phyloP scores from a whole-genome alignment of 116 monocot species.

The Trichopus zeylanicus region DNA sequence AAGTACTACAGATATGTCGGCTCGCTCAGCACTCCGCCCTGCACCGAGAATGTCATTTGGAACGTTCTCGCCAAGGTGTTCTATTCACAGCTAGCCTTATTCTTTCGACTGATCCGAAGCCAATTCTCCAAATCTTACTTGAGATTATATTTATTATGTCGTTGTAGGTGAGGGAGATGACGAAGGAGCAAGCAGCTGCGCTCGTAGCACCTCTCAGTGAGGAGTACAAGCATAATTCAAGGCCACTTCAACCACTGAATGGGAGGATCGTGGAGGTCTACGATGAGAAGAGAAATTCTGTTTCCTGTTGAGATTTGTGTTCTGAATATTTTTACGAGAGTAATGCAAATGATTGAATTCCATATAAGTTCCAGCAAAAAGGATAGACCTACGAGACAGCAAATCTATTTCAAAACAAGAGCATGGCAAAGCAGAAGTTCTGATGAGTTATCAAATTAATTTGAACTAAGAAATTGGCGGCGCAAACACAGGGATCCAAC shows the following conservation, averaged over 20 bases:
- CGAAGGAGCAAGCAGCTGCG: slow-evolving; percentile 32
- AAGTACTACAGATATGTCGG: slow-evolving; percentile 72
- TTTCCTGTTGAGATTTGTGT: not conserved
- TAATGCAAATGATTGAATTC: too few species aligned
- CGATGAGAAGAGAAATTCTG: not conserved
- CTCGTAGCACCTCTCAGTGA: slow-evolving; percentile 24
- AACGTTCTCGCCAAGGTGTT: slow-evolving; percentile 64
- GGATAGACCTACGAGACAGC: too few species aligned
- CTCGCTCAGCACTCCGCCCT: slow-evolving; percentile 69
- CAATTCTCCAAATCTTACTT: not conserved
- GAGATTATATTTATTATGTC: not conserved
- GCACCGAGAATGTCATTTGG: slow-evolving; percentile 73
- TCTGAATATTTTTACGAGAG: too few species aligned
- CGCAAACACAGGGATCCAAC: too few species aligned
- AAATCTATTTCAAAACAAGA: too few species aligned
- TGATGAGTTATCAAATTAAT: too few species aligned
- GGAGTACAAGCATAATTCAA: slow-evolving; percentile 31
- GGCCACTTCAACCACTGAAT: slow-evolving; percentile 51
- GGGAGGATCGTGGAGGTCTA: slow-evolving; percentile 33
- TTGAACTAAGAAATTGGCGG: too few species aligned
- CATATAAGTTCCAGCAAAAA: too few species aligned
- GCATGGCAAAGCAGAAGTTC: too few species aligned
- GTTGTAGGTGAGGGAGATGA: slow-evolving; percentile 48
- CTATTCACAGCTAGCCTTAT: not conserved
- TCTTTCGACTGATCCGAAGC: not conserved